These are phyloP conservation scores for Blumeria graminis DNA, from an alignment of 2,329 filamentous ascomycete species.

Conservation along the genomic window DNA sequence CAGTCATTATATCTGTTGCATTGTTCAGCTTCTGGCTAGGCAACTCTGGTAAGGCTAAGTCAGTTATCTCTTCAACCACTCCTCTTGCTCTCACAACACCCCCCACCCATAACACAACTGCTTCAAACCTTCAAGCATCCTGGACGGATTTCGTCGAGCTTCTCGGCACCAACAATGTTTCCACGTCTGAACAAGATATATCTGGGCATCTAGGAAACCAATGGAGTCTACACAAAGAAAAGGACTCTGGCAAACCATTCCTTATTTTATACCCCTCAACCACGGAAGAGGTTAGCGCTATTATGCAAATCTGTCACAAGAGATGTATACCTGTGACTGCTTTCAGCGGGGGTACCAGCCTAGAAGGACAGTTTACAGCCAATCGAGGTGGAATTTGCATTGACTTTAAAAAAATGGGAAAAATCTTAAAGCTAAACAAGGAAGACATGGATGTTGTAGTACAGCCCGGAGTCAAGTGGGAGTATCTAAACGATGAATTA, in stretches of 20 bases:
- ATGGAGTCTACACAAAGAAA: slow-evolving; percentile 34
- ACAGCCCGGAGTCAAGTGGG: slow-evolving; percentile 69
- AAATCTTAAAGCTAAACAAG: slow-evolving; percentile 53
- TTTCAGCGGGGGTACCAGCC: slow-evolving; percentile 68
- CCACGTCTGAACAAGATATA: slow-evolving; percentile 30
- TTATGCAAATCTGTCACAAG: slow-evolving; percentile 73
- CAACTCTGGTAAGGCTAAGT: slow-evolving; percentile 25
- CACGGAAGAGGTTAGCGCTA: slow-evolving; percentile 62
- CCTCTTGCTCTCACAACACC: slow-evolving; percentile 26
- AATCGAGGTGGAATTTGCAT: slow-evolving; percentile 67
- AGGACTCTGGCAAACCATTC: slow-evolving; percentile 28
- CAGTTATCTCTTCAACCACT: slow-evolving; percentile 30
- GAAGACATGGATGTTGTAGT: slow-evolving; percentile 55
- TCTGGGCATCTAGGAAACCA: slow-evolving; percentile 32
- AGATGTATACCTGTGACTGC: slow-evolving; percentile 65
- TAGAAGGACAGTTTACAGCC: slow-evolving; percentile 73
- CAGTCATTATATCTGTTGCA: slow-evolving; percentile 12
- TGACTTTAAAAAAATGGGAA: slow-evolving; percentile 69
- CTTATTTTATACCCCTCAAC: slow-evolving; percentile 52
- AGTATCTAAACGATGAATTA: slow-evolving; percentile 58
- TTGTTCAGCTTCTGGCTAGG: slow-evolving; percentile 29
- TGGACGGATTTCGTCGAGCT: slow-evolving; percentile 45
- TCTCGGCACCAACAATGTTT: slow-evolving; percentile 39
- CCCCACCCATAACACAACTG: slow-evolving; percentile 32
- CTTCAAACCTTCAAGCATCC: slow-evolving; percentile 40